A percentile compares a stretch with the other conserved stretches of the same genome.
Conservation (phyloP, 768 basidiomycete genomes). For the Candolleomyces aberdarensis region DNA sequence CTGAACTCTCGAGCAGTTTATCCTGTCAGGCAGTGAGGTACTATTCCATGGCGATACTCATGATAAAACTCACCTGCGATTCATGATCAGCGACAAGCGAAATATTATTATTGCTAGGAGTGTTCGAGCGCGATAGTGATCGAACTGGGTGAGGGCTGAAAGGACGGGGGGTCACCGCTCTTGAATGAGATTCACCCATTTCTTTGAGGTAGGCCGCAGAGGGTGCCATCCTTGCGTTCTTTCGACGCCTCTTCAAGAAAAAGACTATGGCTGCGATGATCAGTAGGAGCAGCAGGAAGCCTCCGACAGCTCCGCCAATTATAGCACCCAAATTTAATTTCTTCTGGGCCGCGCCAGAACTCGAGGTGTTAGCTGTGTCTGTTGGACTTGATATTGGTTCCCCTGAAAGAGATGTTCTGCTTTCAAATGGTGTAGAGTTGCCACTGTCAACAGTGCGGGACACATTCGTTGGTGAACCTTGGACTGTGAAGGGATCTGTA, state of each 20-base stretch:
- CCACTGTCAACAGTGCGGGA: too few species aligned
- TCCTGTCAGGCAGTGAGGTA: neutral
- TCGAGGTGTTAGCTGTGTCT: neutral
- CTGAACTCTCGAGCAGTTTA: neutral
- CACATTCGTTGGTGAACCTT: too few species aligned
- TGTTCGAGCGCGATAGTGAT: neutral
- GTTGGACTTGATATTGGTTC: neutral
- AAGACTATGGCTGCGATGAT: slow-evolving; percentile 11
- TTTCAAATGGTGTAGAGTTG: too few species aligned
- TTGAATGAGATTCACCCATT: slow-evolving; percentile 6
- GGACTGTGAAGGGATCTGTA: too few species aligned
- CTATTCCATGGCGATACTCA: neutral
- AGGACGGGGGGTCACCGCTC: neutral
- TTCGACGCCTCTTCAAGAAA: slow-evolving; percentile 19
- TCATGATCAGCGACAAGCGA: neutral
- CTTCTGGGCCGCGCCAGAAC: neutral
- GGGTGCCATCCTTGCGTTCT: slow-evolving; percentile 16
- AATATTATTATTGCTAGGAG: neutral
- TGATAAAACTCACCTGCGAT: neutral
- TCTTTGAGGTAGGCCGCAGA: slow-evolving; percentile 21
- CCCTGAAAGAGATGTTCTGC: too few species aligned
- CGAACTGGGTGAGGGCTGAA: neutral
- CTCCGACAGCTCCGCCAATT: slow-evolving; percentile 46
- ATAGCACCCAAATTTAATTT: slow-evolving; percentile 37
- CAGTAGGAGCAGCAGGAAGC: slow-evolving; percentile 30